A percentile compares a stretch with the other conserved stretches of the same genome.
These are phyloP conservation scores for Galerina marginata DNA, from an alignment of 768 basidiomycete genomes.

Conservation along the genomic window DNA sequence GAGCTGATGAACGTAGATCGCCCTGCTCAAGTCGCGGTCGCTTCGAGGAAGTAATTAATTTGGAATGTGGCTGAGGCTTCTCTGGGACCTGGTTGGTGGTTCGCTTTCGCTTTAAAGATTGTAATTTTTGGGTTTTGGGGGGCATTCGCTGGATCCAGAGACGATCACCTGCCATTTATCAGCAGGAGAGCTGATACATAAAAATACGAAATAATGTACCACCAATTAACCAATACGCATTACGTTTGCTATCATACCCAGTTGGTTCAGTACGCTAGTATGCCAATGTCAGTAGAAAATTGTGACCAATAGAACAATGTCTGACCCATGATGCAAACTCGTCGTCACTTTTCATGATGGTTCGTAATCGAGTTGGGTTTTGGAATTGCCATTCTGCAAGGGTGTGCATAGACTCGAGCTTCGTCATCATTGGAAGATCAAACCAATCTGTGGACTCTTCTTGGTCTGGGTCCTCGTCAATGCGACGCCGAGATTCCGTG, in stretches of 20 bases:
- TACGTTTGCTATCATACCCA: slow-evolving; percentile 78
- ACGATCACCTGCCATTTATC: slow-evolving; percentile 61
- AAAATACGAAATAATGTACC: slow-evolving; percentile 45
- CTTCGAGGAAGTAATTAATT: slow-evolving; percentile 14
- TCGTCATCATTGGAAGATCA: slow-evolving; percentile 69
- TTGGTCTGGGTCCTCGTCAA: slow-evolving; percentile 27
- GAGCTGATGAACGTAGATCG: background rate
- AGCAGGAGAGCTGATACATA: slow-evolving; percentile 10
- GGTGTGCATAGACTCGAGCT: slow-evolving; percentile 76
- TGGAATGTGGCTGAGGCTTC: slow-evolving; percentile 14
- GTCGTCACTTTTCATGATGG: slow-evolving; percentile 79
- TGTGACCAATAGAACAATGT: slow-evolving; percentile 6
- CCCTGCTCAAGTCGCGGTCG: slow-evolving; percentile 14
- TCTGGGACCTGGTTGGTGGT: slow-evolving; percentile 18
- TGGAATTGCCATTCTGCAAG: slow-evolving; percentile 90
- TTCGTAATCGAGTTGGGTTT: slow-evolving; percentile 70
- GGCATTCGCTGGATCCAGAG: slow-evolving; percentile 85
- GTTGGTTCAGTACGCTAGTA: slow-evolving; percentile 82
- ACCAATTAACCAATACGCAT: slow-evolving; percentile 88
- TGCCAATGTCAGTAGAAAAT: background rate
- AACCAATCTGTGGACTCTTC: slow-evolving; percentile 66
- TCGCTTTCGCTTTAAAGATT: slow-evolving; percentile 46
- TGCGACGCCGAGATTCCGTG: background rate
- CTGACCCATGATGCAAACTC: slow-evolving; percentile 81
- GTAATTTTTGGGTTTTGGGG: slow-evolving; percentile 48